Conservation (phyloP, 306 rosid species). For the Quercus alba region DNA sequence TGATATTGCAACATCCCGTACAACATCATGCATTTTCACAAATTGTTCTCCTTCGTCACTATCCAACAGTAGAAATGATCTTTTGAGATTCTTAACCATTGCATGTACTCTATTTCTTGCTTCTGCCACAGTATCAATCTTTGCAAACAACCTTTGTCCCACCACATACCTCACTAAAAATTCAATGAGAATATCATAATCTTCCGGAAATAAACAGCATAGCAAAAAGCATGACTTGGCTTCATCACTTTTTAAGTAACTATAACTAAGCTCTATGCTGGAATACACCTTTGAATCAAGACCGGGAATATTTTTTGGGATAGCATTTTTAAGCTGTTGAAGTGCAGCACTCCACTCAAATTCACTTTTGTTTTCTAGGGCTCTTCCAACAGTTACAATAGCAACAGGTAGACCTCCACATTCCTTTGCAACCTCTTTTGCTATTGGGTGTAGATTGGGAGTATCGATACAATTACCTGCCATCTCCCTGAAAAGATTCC, state of each 20-base stretch:
- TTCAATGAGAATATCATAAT: not conserved
- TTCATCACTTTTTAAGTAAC: not conserved
- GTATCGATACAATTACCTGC: too few species aligned
- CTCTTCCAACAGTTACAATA: constrained; percentile 9
- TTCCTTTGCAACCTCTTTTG: too few species aligned
- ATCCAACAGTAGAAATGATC: not conserved
- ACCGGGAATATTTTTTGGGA: not conserved
- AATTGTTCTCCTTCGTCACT: fast-evolving
- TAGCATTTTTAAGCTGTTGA: not conserved
- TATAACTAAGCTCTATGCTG: not conserved
- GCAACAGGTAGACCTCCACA: constrained; percentile 27
- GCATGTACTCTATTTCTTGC: not conserved
- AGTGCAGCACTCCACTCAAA: not conserved
- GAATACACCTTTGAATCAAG: not conserved
- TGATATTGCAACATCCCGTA: too few species aligned
- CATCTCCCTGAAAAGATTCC: too few species aligned
- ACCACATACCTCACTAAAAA: not conserved
- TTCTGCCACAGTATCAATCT: not conserved
- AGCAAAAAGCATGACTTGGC: not conserved
- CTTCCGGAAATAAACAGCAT: not conserved
- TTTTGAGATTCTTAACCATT: constrained; percentile 4
- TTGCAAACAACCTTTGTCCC: not conserved
- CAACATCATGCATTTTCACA: too few species aligned
- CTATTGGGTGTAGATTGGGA: fast-evolving
- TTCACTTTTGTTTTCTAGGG: not conserved